Evolutionary conservation across 352 stramenopile genomes (phyloP).

Genomic region (Pythium guiyangense): DNA sequence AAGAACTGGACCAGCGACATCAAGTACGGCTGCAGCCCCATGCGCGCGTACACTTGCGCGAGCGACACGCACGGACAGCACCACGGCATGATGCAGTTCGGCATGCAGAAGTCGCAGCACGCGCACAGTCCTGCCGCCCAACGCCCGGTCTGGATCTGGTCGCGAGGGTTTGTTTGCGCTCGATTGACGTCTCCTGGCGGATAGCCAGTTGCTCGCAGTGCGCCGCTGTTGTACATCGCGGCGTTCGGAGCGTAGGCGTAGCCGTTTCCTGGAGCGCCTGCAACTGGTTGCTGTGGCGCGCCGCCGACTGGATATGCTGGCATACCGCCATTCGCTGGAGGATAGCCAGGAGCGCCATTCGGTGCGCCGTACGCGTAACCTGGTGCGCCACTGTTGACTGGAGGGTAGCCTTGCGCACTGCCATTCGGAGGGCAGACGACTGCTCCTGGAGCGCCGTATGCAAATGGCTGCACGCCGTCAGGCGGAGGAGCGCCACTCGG

Average conservation of each 20-base stretch:
- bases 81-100: conserved; percentile 22
- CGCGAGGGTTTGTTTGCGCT: conserved; percentile 1
- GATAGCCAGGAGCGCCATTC: neutral
- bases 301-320: no score
- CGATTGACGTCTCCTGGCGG: neutral
- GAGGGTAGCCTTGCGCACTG: neutral
- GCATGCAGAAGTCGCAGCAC: conserved; percentile 20
- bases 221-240: no score
- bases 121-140: conserved; percentile 20
- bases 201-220: neutral
- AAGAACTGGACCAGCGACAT: conserved; percentile 8
- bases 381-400: neutral
- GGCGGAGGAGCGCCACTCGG: no score
- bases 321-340: neutral
- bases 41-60: conserved; percentile 21
- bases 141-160: conserved; percentile 9
- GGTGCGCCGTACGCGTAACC: neutral
- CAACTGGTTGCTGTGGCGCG: no score
- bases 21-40: conserved; percentile 13
- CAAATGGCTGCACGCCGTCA: no score
- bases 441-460: neutral
- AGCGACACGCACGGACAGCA: conserved; percentile 26
- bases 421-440: neutral
- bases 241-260: no score
- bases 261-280: no score